phyloP scores from a whole-genome alignment of 495 filamentous ascomycete genomes.

The Aspergillus funiculosus region DNA sequence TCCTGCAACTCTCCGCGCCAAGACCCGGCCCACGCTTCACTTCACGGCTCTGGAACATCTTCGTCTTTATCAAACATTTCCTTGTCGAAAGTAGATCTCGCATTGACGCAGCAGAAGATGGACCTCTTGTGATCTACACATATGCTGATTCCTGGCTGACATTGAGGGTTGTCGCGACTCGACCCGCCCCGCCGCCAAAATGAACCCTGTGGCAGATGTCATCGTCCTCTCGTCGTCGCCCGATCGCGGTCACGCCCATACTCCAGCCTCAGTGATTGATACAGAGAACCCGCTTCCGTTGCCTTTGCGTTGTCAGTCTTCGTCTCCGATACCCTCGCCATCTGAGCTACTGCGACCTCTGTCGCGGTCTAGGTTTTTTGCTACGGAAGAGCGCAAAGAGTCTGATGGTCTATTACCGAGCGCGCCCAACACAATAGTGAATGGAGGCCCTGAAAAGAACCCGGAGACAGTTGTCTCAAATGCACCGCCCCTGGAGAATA shows the following conservation, averaged over 20 bases:
- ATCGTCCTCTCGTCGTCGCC: conserved; percentile 43
- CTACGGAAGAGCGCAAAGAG: conserved; percentile 12
- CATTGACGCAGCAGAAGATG: no score
- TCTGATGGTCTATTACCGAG: no score
- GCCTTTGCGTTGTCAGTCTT: conserved; percentile 25
- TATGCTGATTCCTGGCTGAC: neutral
- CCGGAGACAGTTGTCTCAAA: conserved; percentile 10
- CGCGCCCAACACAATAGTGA: conserved; percentile 3
- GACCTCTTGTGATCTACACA: neutral
- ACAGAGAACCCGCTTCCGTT: conserved; percentile 12
- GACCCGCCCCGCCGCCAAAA: conserved; percentile 18
- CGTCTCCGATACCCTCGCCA: conserved; percentile 30
- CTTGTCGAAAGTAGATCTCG: no score
- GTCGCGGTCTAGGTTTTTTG: conserved; percentile 30
- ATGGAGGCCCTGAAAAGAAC: conserved; percentile 11
- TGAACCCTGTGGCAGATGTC: conserved; percentile 29
- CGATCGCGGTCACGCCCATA: conserved; percentile 22
- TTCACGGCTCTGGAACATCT: no score
- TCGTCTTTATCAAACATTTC: no score
- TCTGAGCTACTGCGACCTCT: conserved; percentile 29
- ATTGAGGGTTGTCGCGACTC: conserved; percentile 1
- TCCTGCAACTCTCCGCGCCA: conserved; percentile 37
- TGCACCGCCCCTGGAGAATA: conserved; percentile 1
- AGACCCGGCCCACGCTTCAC: conserved; percentile 26
- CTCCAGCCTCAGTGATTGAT: conserved; percentile 11